These are phyloP conservation scores for Malassezia dermatis DNA, from an alignment of 1,284 basidiomycete species.

Conservation along the genomic window DNA sequence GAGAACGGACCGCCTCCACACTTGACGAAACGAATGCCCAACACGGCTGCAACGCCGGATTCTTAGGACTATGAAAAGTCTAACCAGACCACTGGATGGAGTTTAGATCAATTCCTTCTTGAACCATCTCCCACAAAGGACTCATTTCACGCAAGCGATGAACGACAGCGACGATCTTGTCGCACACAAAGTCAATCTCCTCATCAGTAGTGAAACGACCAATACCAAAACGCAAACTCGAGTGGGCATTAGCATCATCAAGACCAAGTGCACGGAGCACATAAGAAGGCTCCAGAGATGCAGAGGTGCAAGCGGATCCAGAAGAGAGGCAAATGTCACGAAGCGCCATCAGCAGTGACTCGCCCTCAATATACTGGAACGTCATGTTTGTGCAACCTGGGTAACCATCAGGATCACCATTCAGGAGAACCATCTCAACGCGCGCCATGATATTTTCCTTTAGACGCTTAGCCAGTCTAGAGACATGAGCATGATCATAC, in stretches of 20 bases:
- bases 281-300: conserved; percentile 94
- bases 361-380: conserved; percentile 94
- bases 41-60: neutral
- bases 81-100: conserved; percentile 72
- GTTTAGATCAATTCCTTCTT: conserved; percentile 74
- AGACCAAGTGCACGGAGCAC: conserved; percentile 84
- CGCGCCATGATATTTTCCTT: conserved; percentile 68
- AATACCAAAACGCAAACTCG: conserved; percentile 91
- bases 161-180: conserved; percentile 78
- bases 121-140: conserved; percentile 47
- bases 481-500: conserved; percentile 73
- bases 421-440: conserved; percentile 82
- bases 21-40: neutral
- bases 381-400: conserved; percentile 75
- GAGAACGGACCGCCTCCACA: neutral
- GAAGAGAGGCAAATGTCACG: conserved; percentile 96
- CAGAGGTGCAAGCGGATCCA: conserved; percentile 95
- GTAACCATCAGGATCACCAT: conserved; percentile 67
- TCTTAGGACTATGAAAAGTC: neutral
- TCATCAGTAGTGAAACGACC: conserved; percentile 96
- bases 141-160: conserved; percentile 62
- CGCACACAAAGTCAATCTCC: conserved; percentile 87
- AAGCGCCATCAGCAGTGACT: conserved; percentile 92
- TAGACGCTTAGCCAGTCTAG: conserved; percentile 68
- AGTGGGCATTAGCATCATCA: conserved; percentile 98